Evolutionary conservation across 2,329 filamentous ascomycete species (phyloP), one percentile per base, ranked within the genome.

Genomic region (Sphaceloma murrayae): DNA sequence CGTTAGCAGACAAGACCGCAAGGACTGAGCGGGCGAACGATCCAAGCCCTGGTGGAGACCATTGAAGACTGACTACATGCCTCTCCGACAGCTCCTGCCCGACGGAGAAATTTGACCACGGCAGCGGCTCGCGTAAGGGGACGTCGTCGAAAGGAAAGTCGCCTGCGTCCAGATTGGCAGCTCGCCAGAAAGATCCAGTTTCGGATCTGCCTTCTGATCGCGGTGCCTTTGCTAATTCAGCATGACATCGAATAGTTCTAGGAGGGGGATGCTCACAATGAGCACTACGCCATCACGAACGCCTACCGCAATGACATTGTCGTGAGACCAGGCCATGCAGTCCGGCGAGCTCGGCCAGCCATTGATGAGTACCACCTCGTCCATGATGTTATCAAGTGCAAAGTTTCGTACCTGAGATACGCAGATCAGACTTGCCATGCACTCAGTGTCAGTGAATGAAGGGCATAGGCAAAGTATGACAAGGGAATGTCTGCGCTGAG

Each of bases 31-130:
- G 66, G 32, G 67, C 61, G 55, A 76, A 69, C 51, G 67, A 68
- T 13, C 65, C 74, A 29, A 78, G 58, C 2, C 75, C 75, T 5
- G 70, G 64, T 2, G 70, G 63, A 4, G 75, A 79, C 76, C 76
- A 80, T 6, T 66, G 60, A 16, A 78, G 53, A 2, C 60, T 60
- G n/a, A 65, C 57, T 2, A 74, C 67, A 31, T 62, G 62, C 48
- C 72, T 72, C 2, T 61, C 53, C 0, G 75, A 78, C 43, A 75
- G 68, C 53, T 80, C 76, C 49, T 76, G 73, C 2, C 74, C 76
- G 17, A 78, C 54, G 0, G 75, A 78, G 53, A 72, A 74, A 13
- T 65, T 59, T 10, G 62, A 53, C 21, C 68, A 63, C 9, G 65
- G 61, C 11, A 69, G 63, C 7, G 72, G 68, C 8, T 67, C 56